These are phyloP conservation scores for Coniferiporia sulphurascens DNA, from an alignment of 1,284 basidiomycete genomes.

Conservation along the genomic window DNA sequence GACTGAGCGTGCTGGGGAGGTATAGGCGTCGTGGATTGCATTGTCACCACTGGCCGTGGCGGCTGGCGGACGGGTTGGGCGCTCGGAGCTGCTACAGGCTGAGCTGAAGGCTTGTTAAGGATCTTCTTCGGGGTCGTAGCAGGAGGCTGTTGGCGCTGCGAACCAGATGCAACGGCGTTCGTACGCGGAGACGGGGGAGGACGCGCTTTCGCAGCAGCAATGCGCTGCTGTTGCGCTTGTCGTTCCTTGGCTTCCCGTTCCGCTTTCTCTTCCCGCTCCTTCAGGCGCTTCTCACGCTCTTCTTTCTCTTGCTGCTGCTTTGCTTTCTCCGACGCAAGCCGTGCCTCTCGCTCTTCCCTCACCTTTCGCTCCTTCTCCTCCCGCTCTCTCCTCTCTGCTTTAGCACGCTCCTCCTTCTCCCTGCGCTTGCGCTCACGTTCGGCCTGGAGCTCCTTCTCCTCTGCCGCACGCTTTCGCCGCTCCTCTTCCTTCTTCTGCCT, in stretches of 20 bases:
- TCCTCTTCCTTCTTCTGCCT: constrained; percentile 74
- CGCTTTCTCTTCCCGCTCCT: constrained; percentile 54
- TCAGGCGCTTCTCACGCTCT: constrained; percentile 54
- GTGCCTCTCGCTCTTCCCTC: constrained; percentile 53
- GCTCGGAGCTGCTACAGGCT: constrained; percentile 9
- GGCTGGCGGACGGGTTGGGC: constrained; percentile 15
- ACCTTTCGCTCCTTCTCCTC: constrained; percentile 58
- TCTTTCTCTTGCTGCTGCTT: constrained; percentile 55
- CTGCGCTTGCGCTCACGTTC: constrained; percentile 61
- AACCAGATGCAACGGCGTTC: constrained; percentile 44
- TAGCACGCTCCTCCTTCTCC: constrained; percentile 61
- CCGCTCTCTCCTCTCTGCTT: constrained; percentile 58
- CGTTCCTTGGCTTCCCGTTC: constrained; percentile 44
- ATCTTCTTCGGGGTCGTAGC: constrained; percentile 49
- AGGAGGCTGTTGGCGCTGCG: constrained; percentile 39
- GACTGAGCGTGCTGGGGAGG: constrained; percentile 8
- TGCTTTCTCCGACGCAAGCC: constrained; percentile 35
- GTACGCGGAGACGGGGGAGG: constrained; percentile 43
- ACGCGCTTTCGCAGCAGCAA: constrained; percentile 36
- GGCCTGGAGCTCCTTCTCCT: constrained; percentile 59
- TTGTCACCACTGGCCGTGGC: constrained; percentile 14
- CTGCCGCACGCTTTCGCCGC: constrained; percentile 63
- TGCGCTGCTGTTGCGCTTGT: constrained; percentile 35
- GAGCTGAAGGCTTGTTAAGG: constrained; percentile 35
- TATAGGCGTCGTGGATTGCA: constrained; percentile 12